phyloP scores from a whole-genome alignment of 108 stramenopile genomes.

The Discostella pseudostelligera region DNA sequence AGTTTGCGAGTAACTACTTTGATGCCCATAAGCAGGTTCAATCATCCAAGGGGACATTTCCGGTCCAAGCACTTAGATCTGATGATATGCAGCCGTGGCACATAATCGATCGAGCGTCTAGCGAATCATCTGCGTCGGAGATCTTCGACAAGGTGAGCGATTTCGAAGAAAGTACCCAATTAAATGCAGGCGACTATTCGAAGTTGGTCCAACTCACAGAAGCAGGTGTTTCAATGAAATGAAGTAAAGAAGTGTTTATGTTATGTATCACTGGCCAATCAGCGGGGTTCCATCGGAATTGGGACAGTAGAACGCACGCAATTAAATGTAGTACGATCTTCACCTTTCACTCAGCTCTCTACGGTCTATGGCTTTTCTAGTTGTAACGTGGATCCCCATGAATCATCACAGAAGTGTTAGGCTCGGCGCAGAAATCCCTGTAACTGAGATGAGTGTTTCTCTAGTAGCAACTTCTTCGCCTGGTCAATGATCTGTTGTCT shows the following conservation, averaged over 20 bases:
- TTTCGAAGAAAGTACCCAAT: constrained; percentile 12
- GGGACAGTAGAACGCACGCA: too few relatives aligned
- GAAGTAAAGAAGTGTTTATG: neutral
- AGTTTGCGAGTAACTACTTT: constrained; percentile 16
- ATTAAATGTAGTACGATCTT: neutral
- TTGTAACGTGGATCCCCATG: too few relatives aligned
- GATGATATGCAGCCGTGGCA: constrained; percentile 12
- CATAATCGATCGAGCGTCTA: constrained; percentile 24
- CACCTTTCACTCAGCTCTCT: too few relatives aligned
- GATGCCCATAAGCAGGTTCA: neutral
- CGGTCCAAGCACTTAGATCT: constrained; percentile 24
- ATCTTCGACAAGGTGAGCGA: constrained; percentile 26
- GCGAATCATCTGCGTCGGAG: constrained; percentile 21
- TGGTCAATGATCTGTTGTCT: constrained; percentile 52
- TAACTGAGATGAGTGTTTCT: constrained; percentile 54
- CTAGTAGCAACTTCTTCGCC: constrained; percentile 50
- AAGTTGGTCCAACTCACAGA: constrained; percentile 21
- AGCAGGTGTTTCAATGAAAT: neutral
- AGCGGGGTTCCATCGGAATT: too few relatives aligned
- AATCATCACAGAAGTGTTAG: too few relatives aligned
- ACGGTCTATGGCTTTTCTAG: too few relatives aligned
- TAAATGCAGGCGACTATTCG: constrained; percentile 17
- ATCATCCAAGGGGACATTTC: constrained; percentile 8
- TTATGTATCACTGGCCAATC: too few relatives aligned
- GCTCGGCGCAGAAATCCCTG: constrained; percentile 53